Base-by-base conservation (phyloP, 176 grass and related monocot genomes). In the Musa troglodytarum region DNA sequence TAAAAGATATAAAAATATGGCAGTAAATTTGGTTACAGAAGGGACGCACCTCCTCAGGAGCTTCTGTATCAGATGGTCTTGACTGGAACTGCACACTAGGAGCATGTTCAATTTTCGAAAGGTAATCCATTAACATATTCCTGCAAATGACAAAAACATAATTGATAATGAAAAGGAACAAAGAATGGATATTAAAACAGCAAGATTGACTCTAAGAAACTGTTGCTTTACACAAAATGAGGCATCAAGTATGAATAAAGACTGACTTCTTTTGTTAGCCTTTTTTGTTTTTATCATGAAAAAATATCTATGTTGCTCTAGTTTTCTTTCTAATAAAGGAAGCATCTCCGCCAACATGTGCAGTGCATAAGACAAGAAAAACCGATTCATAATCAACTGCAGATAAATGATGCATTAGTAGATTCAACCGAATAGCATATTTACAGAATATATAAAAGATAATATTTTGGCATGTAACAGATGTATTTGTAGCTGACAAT, bases 71-170 rank as follows among this genome's bases (percentile, higher is more conserved):
- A 23, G 75, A 61, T 23, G 62, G 61, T 52, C 75, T 77, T 50
- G 75, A 21, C 61, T 77, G 75, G 61, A 77, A 77, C 8, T 65
- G 75, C 11, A 65, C 59, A 53, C 75, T 77, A 52, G 75, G 75
- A 66, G 61, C 75, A 77, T 77, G 75, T 53, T 77, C 59, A 64
- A 77, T 22, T 61, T 65, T 77, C 10, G 75, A 77, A 53, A 77
- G 75, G 10, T 77, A 61, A 52, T 77, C 75, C 75, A 77, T 52
- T 12, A 77, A 51, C 58, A 77, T 65, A 65, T 52, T 66, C 58
- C 75, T 77, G 21, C 8, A 65, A 66, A 61, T 14, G 49, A 53
- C 34, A 43, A 5, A 10, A 53, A 24, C 29, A 53, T 75, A 56
- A 25, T 74, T 9, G 15, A 26, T 11, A 61, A 49, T 43, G n/a